Percentiles rank a stretch among this genome's conserved stretches.
Conservation (phyloP, 441 rosid species). For the Gossypium lobatum region DNA sequence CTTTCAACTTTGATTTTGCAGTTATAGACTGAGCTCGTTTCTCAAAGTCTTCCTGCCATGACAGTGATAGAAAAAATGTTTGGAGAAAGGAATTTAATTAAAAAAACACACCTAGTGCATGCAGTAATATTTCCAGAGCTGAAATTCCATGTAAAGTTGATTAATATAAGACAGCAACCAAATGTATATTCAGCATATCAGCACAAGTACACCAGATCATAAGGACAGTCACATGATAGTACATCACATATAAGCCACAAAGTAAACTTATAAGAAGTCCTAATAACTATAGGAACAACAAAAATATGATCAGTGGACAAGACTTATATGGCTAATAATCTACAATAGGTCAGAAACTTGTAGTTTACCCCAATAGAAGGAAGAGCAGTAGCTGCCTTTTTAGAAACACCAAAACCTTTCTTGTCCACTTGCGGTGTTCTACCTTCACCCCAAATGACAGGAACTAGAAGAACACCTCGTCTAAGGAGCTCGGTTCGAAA, state of each 20-base stretch:
- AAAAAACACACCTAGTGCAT: conserved; percentile 9
- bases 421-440: conserved; percentile 49
- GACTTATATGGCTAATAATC: background rate
- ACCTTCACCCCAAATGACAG: conserved; percentile 74
- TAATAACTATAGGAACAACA: background rate
- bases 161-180: background rate
- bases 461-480: conserved; percentile 84
- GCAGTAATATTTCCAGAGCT: conserved; percentile 3
- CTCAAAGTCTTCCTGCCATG: conserved; percentile 76
- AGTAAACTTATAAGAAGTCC: conserved; percentile 6
- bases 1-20: conserved; percentile 78
- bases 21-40: conserved; percentile 67
- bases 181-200: background rate
- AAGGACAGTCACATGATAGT: background rate
- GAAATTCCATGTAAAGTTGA: background rate
- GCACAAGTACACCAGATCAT: background rate
- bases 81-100: conserved; percentile 12
- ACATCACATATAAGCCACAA: background rate
- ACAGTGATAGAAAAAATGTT: conserved; percentile 16
- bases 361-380: conserved; percentile 79
- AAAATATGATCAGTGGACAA: background rate
- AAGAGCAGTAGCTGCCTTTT: conserved; percentile 51
- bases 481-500: conserved; percentile 81
- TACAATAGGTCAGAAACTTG: conserved; percentile 3
- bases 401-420: conserved; percentile 75